Base-by-base conservation (phyloP, 176 grass and related monocot genomes). In the Cocos nucifera region DNA sequence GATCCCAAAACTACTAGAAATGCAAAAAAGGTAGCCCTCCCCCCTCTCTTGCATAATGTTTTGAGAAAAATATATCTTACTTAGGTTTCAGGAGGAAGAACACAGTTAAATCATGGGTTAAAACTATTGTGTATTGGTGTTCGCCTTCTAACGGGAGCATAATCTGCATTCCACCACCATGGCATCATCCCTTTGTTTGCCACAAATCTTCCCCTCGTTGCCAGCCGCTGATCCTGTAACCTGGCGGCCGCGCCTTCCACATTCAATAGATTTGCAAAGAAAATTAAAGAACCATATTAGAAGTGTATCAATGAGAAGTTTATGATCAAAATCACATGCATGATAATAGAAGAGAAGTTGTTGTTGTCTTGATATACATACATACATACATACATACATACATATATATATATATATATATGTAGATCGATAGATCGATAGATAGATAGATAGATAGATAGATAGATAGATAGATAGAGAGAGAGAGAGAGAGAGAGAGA, bases 121-220 rank as follows among this genome's bases (percentile, higher is more conserved):
- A 66, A 48, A 65, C 63, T 68, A 62, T 89, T 83, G 66, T 85
- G 82, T 59, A 69, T 89, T 0, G 81, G 78, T 22, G 62, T 75
- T 62, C 74, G 51, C 20, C 67, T 27, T 19, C 56, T 69, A 1
- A 77, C 75, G 15, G 57, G 66, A 17, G 67, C 58, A 57, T 89
- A 89, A 78, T 89, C 81, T 25, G 54, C 70, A 18, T 78, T 73
- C 66, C 51, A 78, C 86, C 74, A 89, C 77, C 70, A 75, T 52
- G 77, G 77, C 52, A 71, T 51, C 30, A 48, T 79, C 22, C 54
- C 66, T 19, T 81, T 76, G 6, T 63, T 49, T 28, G 27, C 15
- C 17, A 14, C 26, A 19, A 15, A 21, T 18, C 24, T 7, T 49
- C 15, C 23, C 23, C 22, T 71, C 26, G 6, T 27, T 1, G 14